Evolutionary conservation across 2,329 filamentous ascomycete genomes (phyloP).

Genomic region (Aureobasidium zeae): DNA sequence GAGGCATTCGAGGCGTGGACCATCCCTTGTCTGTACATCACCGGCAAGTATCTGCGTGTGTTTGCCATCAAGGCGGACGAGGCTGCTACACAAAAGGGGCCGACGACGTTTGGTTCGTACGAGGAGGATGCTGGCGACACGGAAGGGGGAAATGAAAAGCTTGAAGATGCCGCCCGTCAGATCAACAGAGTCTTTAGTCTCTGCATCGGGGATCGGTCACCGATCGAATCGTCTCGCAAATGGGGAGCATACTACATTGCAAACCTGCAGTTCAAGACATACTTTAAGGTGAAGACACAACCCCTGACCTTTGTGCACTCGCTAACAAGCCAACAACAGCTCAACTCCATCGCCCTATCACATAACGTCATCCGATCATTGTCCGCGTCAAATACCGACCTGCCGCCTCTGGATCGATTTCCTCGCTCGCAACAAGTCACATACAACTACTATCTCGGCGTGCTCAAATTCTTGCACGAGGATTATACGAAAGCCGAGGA

Average conservation of each 20-base stretch:
- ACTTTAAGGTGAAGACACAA: constrained; percentile 60
- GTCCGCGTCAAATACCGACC: constrained; percentile 61
- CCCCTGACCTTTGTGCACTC: too few species aligned
- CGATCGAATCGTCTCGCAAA: constrained; percentile 82
- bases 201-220: constrained; percentile 66
- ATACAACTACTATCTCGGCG: constrained; percentile 91
- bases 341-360: constrained; percentile 81
- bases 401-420: constrained; percentile 70
- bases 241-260: constrained; percentile 96
- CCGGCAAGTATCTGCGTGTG: constrained; percentile 73
- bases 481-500: constrained; percentile 79
- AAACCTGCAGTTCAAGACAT: constrained; percentile 95
- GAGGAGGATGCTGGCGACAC: constrained; percentile 82
- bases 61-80: constrained; percentile 91
- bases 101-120: constrained; percentile 32
- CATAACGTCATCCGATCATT: constrained; percentile 84
- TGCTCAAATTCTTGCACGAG: constrained; percentile 89
- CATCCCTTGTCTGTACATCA: constrained; percentile 78
- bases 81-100: constrained; percentile 40
- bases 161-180: constrained; percentile 83
- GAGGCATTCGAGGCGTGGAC: constrained; percentile 79
- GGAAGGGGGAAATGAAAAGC: constrained; percentile 66
- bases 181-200: constrained; percentile 88
- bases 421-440: constrained; percentile 87
- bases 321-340: constrained; percentile 28